Evolutionary conservation across 2,329 filamentous ascomycete genomes (phyloP).

Genomic region (Ophiostoma sp.): DNA sequence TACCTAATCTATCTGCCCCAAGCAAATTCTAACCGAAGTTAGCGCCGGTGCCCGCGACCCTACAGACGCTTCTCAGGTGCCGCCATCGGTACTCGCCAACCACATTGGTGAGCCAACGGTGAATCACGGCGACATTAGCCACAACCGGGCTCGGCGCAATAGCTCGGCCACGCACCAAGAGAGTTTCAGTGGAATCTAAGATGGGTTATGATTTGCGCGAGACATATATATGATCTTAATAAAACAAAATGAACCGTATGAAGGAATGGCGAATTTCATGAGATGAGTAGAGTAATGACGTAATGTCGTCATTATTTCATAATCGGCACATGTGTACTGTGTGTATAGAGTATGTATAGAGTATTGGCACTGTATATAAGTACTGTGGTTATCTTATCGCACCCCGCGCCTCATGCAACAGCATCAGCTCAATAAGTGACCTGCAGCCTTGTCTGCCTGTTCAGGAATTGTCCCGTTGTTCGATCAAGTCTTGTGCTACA

Average conservation of each 20-base stretch:
- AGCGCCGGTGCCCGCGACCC: slow-evolving; percentile 38
- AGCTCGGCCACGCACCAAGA: slow-evolving; percentile 46
- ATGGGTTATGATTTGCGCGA: background rate
- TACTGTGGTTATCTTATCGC: background rate
- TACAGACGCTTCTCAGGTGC: slow-evolving; percentile 53
- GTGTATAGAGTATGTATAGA: background rate
- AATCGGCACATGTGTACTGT: too few species aligned
- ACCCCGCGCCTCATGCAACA: background rate
- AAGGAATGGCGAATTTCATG: background rate
- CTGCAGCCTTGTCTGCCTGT: background rate
- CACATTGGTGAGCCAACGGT: slow-evolving; percentile 44
- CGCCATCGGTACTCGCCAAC: slow-evolving; percentile 48
- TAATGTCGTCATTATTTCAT: background rate
- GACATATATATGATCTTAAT: background rate
- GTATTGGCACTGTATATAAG: background rate
- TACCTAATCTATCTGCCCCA: background rate
- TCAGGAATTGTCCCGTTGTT: background rate
- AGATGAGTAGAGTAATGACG: background rate
- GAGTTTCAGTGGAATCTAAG: slow-evolving; percentile 42
- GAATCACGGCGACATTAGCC: slow-evolving; percentile 41
- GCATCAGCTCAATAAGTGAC: background rate
- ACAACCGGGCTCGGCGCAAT: slow-evolving; percentile 45
- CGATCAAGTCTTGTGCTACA: background rate
- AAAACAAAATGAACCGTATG: background rate
- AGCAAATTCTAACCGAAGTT: background rate